A percentile compares a stretch with the other conserved stretches of the same genome.
Conservation (phyloP, 2,329 filamentous ascomycete genomes). For the Pseudopithomyces maydicus region DNA sequence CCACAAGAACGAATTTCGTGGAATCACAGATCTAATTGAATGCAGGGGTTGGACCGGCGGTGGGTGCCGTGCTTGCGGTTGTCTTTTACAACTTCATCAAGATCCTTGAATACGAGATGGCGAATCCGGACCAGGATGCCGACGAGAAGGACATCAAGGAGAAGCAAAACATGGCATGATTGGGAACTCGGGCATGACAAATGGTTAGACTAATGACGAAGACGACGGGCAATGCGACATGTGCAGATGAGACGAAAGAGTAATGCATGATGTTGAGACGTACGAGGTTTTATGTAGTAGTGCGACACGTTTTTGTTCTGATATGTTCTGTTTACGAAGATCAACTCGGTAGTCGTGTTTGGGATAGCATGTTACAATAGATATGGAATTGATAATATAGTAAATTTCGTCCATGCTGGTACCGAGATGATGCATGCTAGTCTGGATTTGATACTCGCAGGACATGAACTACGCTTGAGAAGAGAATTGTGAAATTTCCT, state of each 20-base stretch:
- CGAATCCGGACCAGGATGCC: constrained; percentile 35
- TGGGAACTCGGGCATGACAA: neutral
- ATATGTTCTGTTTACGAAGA: too few species aligned
- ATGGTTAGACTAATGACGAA: neutral
- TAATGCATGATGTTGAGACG: neutral
- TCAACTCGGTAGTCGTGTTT: too few species aligned
- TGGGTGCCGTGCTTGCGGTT: constrained; percentile 50
- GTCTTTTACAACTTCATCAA: constrained; percentile 55
- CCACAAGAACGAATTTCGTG: neutral
- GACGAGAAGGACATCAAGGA: constrained; percentile 21
- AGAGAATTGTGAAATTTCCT: too few species aligned
- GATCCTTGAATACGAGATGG: constrained; percentile 38
- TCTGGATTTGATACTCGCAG: too few species aligned
- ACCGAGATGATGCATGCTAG: too few species aligned
- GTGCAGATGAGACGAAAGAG: neutral
- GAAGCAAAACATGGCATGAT: neutral
- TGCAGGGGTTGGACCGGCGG: constrained; percentile 47
- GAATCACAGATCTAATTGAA: neutral
- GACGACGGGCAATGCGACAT: neutral
- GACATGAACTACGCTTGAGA: too few species aligned
- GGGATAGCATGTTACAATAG: too few species aligned
- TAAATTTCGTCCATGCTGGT: too few species aligned
- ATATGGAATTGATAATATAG: too few species aligned
- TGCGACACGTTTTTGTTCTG: too few species aligned
- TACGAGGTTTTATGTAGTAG: too few species aligned